These are phyloP conservation scores for Sordariomycetes sp. DNA, from an alignment of 2,329 filamentous ascomycete genomes.

Conservation along the genomic window DNA sequence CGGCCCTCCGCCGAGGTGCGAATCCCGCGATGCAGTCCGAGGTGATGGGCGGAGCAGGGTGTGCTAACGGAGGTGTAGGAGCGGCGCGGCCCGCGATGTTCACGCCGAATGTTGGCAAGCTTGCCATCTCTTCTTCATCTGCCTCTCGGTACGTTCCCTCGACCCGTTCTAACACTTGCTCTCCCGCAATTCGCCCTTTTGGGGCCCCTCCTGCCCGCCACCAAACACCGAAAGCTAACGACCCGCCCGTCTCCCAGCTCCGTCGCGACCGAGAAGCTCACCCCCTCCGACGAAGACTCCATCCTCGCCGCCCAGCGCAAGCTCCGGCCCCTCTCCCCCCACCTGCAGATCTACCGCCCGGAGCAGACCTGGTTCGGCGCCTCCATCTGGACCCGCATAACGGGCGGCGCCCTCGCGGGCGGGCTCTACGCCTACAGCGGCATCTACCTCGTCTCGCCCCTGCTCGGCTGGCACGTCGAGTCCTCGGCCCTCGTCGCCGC, in stretches of 20 bases:
- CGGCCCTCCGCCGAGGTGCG: conserved; percentile 48
- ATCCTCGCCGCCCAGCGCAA: conserved; percentile 76
- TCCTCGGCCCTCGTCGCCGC: conserved; percentile 48
- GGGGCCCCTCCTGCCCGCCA: neutral
- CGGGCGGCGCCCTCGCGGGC: conserved; percentile 63
- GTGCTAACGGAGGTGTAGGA: neutral
- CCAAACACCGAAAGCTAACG: conserved; percentile 5
- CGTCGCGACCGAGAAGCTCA: conserved; percentile 47
- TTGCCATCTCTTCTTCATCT: conserved; percentile 24
- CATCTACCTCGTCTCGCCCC: conserved; percentile 71
- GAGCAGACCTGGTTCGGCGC: conserved; percentile 77
- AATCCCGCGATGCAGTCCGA: neutral
- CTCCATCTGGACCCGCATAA: conserved; percentile 69
- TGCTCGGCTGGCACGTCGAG: conserved; percentile 56
- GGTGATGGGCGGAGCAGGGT: neutral
- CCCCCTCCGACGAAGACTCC: conserved; percentile 38
- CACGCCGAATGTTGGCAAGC: conserved; percentile 33
- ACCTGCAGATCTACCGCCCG: conserved; percentile 76
- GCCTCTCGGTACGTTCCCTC: conserved; percentile 32
- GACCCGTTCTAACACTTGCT: no score
- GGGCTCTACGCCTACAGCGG: conserved; percentile 69
- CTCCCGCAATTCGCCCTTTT: neutral
- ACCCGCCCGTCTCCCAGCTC: conserved; percentile 23
- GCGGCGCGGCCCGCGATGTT: neutral
- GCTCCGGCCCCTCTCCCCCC: conserved; percentile 71